These are phyloP conservation scores for Diaporthe vaccinii DNA, from an alignment of 2,329 filamentous ascomycete genomes.

Conservation along the genomic window DNA sequence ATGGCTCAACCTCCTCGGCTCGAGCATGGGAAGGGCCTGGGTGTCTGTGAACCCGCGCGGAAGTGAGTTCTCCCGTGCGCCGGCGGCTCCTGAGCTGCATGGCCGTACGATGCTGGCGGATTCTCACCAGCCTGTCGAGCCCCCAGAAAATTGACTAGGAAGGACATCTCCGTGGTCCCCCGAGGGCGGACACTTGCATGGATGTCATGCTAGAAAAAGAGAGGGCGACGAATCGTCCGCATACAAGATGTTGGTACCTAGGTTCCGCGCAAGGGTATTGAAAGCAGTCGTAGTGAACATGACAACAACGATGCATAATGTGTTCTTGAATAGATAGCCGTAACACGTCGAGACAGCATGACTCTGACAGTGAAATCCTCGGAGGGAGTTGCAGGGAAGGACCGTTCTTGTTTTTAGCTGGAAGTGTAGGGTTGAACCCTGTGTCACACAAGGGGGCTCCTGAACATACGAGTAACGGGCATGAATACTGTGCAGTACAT, in stretches of 20 bases:
- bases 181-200: no score
- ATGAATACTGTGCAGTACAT: no score
- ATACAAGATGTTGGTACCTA: no score
- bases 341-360: no score
- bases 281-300: no score
- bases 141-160: not conserved
- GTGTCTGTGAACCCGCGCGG: not conserved
- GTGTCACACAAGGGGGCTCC: not conserved
- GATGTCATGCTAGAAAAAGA: no score
- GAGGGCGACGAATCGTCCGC: no score
- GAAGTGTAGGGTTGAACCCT: not conserved
- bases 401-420: not conserved
- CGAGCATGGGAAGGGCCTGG: conserved; percentile 3
- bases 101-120: not conserved
- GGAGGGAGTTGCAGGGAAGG: not conserved
- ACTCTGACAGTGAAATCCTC: not conserved
- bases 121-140: not conserved
- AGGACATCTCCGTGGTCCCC: no score
- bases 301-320: no score
- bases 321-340: no score
- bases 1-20: conserved; percentile 30
- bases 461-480: not conserved
- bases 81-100: not conserved
- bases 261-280: no score
- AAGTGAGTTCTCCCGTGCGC: not conserved